These are phyloP conservation scores for Wickerhamomyces subpelliculosus DNA, from an alignment of 805 yeast species.

Conservation along the genomic window DNA sequence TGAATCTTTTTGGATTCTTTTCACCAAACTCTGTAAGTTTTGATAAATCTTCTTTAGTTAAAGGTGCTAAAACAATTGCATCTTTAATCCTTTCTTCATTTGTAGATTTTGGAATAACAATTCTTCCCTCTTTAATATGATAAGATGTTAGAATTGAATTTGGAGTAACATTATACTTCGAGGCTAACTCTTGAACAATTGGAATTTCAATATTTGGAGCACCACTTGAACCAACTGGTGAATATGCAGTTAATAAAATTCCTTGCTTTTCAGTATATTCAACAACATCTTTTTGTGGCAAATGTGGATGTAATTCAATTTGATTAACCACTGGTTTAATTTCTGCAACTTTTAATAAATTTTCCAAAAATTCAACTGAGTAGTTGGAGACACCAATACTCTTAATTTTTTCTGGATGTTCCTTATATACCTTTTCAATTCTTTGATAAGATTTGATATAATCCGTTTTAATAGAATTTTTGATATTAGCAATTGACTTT, in stretches of 20 bases:
- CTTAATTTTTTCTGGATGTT: slow-evolving; percentile 36
- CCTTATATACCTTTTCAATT: slow-evolving; percentile 43
- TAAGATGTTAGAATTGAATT: slow-evolving; percentile 58
- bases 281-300: slow-evolving; percentile 54
- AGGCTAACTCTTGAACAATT: slow-evolving; percentile 43
- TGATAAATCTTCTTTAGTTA: slow-evolving; percentile 34
- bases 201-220: slow-evolving; percentile 55
- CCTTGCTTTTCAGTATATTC: slow-evolving; percentile 43
- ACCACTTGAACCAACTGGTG: slow-evolving; percentile 60
- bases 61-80: slow-evolving; percentile 26
- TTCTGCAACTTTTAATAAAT: slow-evolving; percentile 31
- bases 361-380: slow-evolving; percentile 29
- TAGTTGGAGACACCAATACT: slow-evolving; percentile 55
- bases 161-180: slow-evolving; percentile 43
- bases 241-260: slow-evolving; percentile 49
- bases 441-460: slow-evolving; percentile 43
- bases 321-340: slow-evolving; percentile 48
- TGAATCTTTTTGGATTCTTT: slow-evolving; percentile 24
- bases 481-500: not conserved
- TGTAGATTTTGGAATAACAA: slow-evolving; percentile 61
- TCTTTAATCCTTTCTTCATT: slow-evolving; percentile 51
- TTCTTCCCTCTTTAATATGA: slow-evolving; percentile 53
- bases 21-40: slow-evolving; percentile 25
- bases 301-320: slow-evolving; percentile 64
- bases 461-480: slow-evolving; percentile 28